phyloP scores from a whole-genome alignment of 441 rosid species.

The Cnidoscolus chayamansa region DNA sequence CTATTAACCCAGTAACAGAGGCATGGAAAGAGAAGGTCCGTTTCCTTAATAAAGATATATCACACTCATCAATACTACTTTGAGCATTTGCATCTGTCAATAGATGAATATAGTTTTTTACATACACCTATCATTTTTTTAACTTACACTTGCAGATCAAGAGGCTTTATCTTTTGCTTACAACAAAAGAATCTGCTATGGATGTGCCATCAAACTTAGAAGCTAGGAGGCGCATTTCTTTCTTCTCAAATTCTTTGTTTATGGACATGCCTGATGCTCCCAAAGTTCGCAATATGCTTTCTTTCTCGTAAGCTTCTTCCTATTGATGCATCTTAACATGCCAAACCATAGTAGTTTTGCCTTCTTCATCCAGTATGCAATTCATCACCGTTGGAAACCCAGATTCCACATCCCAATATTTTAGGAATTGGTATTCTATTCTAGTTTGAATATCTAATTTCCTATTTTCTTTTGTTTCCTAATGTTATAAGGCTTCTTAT shows the following conservation, averaged over 20 bases:
- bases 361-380: neutral
- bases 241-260: slow-evolving; percentile 96
- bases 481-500: too few relatives aligned
- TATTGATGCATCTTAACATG: neutral
- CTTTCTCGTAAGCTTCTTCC: slow-evolving; percentile 78
- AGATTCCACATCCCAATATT: too few relatives aligned
- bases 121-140: neutral
- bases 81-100: neutral
- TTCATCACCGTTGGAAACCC: neutral
- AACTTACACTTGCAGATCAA: slow-evolving; percentile 59
- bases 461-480: too few relatives aligned
- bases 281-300: slow-evolving; percentile 99
- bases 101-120: slow-evolving; percentile 4
- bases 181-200: slow-evolving; percentile 99
- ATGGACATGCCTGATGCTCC: slow-evolving; percentile 99
- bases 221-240: slow-evolving; percentile 97
- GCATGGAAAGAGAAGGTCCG: slow-evolving; percentile 97
- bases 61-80: neutral
- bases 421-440: too few relatives aligned
- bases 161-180: slow-evolving; percentile 79
- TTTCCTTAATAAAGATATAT: slow-evolving; percentile 9
- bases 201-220: slow-evolving; percentile 99
- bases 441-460: too few relatives aligned
- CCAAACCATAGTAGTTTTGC: neutral
- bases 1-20: slow-evolving; percentile 67